Percentiles rank a stretch among this genome's conserved stretches.
Evolutionary conservation across 2,329 filamentous ascomycete species (phyloP).

Genomic region (Ophiostoma novo-ulmi): DNA sequence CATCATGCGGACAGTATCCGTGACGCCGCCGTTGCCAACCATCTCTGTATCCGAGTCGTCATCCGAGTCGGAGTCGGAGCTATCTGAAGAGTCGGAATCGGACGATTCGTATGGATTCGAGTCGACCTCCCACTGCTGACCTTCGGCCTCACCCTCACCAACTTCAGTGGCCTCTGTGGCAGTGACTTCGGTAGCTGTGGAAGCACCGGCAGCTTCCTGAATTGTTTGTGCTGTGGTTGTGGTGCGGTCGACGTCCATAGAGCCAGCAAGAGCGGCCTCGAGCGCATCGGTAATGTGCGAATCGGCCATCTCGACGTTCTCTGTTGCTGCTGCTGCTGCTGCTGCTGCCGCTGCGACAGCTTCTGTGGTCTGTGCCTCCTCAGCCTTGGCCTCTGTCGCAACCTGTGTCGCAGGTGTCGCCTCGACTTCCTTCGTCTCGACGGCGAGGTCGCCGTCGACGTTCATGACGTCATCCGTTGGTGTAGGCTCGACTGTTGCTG

Average conservation of each 20-base stretch:
- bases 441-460: conserved; percentile 9
- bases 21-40: conserved; percentile 64
- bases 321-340: not conserved
- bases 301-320: conserved; percentile 17
- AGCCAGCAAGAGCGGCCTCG: conserved; percentile 29
- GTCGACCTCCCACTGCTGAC: conserved; percentile 72
- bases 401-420: not conserved
- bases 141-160: not conserved
- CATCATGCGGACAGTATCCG: conserved; percentile 76
- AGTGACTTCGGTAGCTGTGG: not conserved
- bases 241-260: conserved; percentile 25
- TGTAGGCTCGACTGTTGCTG: not conserved
- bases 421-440: not conserved
- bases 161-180: not conserved
- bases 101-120: conserved; percentile 70
- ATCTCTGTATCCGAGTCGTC: conserved; percentile 62
- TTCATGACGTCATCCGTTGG: conserved; percentile 21
- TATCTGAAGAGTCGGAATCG: conserved; percentile 18
- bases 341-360: not conserved
- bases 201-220: not conserved
- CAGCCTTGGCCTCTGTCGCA: not conserved
- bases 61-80: conserved; percentile 53
- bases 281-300: conserved; percentile 29
- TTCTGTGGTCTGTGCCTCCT: not conserved
- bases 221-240: not conserved